These are phyloP conservation scores for Aspergillus japonicus DNA, from an alignment of 2,329 filamentous ascomycete species.

Conservation along the genomic window DNA sequence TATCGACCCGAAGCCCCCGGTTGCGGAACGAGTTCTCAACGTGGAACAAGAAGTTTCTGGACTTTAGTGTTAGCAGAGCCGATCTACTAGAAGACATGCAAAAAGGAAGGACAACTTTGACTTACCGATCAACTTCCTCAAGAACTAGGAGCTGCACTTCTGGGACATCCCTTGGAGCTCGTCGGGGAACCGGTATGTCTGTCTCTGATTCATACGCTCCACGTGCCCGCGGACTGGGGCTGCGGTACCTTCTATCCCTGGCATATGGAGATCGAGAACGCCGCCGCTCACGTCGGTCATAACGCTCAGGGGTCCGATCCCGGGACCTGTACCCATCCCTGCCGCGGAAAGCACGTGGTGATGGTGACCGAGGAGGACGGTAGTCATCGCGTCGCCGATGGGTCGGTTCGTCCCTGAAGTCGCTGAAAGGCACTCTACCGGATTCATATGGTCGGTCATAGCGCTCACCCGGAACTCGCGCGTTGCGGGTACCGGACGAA, in stretches of 20 bases:
- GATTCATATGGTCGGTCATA: conserved; percentile 43
- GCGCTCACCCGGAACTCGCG: conserved; percentile 39
- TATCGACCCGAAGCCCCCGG: conserved; percentile 71
- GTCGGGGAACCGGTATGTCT: conserved; percentile 69
- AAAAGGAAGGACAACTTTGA: background rate
- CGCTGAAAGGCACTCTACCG: conserved; percentile 43
- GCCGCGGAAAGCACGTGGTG: conserved; percentile 59
- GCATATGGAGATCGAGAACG: conserved; percentile 69
- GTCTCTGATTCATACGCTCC: conserved; percentile 57
- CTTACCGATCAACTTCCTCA: conserved; percentile 66
- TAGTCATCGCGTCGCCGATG: conserved; percentile 62
- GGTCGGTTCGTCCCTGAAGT: conserved; percentile 51
- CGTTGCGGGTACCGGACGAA: conserved; percentile 30
- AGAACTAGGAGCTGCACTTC: conserved; percentile 86
- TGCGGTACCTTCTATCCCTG: conserved; percentile 65
- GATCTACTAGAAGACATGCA: background rate
- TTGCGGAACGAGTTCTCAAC: conserved; percentile 73
- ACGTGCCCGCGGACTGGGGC: conserved; percentile 63
- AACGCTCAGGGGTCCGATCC: conserved; percentile 48
- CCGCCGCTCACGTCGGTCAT: conserved; percentile 56
- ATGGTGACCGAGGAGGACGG: conserved; percentile 56
- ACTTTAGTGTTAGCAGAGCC: conserved; percentile 18
- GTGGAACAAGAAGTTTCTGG: conserved; percentile 75
- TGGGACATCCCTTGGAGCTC: conserved; percentile 73
- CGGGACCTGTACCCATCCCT: conserved; percentile 62